Evolutionary conservation across 2,329 filamentous ascomycete genomes (phyloP).

Genomic region (Stemphylium lycopersici): DNA sequence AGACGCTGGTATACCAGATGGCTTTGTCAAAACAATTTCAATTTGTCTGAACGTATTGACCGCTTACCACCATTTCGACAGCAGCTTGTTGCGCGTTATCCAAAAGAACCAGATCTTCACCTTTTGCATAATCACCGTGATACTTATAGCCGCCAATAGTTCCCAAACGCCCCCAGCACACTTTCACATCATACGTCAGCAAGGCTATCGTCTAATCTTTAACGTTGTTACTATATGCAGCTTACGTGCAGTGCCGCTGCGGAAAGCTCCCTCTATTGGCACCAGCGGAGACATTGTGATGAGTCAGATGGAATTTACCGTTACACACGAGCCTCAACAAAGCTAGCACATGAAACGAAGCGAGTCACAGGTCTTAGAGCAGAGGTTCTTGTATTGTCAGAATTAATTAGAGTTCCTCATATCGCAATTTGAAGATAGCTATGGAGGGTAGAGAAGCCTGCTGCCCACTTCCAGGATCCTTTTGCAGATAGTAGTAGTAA

Average conservation of each 20-base stretch:
- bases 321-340: not conserved
- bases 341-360: not conserved
- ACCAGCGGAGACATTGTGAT: conserved; percentile 2
- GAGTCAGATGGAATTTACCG: conserved; percentile 4
- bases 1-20: not conserved
- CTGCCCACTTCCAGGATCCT: not conserved
- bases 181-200: conserved; percentile 12
- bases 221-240: conserved; percentile 5
- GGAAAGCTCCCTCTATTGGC: conserved; percentile 1
- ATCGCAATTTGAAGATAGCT: not conserved
- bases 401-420: no score
- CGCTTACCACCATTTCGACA: not conserved
- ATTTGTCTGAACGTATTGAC: not conserved
- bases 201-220: conserved; percentile 11
- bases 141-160: not conserved
- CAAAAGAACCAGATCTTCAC: not conserved
- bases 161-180: not conserved
- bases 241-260: conserved; percentile 8
- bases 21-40: not conserved
- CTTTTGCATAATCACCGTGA: no score
- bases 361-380: not conserved
- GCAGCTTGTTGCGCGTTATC: not conserved
- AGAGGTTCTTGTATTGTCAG: no score
- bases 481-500: not conserved
- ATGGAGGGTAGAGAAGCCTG: conserved; percentile 7